Evolutionary conservation across 768 basidiomycete species (phyloP), one percentile per base, ranked within the genome.

Genomic region (Artomyces pyxidatus): DNA sequence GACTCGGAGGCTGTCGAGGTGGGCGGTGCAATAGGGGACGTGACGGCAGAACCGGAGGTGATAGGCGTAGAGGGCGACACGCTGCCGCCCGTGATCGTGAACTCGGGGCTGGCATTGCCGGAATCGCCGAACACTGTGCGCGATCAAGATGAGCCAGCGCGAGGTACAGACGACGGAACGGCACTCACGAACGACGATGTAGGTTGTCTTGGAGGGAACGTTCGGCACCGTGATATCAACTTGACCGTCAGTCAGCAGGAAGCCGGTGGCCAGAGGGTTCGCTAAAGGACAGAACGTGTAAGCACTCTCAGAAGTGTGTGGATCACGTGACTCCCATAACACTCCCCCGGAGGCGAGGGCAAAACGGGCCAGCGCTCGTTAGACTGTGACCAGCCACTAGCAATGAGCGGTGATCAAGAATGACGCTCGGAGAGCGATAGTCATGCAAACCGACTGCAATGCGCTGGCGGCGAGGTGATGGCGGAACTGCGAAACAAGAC

Each of bases 91-190:
- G 48, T 46, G 51, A 74, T 67, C 17, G 61, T 62, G 62, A 75
- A 75, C 12, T 50, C 47, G 7, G 63, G 63, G 55, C 72, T 73
- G 47, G 58, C 58, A 59, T 76, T 69, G 37, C 73, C 73, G 27
- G 75, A 76, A 56, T 75, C 72, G 17, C 75, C 75, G 48, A 73
- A 73, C 43, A 76, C 75, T 75, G 14, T 14, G 21, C 16, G 25
- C 19, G 37, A 27, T 28, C 27, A 16, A 10, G 17, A 41, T 23
- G 27, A 11, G 29, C 12, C 38, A 21, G 48, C 17, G 48, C 6
- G 9, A 23, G 17, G n/a, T n/a, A 12, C 1, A 28, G 1, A 39
- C 6, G 37, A 22, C 12, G 1, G 14, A 42, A n/a, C 4, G 16
- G 6, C 45, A 69, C 74, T 67, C 52, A 77, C 74, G 60, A 45